A percentile compares a stretch with the other conserved stretches of the same genome.
These are phyloP conservation scores for Moniliella sp. DNA, from an alignment of 1,284 basidiomycete genomes.

Conservation along the genomic window DNA sequence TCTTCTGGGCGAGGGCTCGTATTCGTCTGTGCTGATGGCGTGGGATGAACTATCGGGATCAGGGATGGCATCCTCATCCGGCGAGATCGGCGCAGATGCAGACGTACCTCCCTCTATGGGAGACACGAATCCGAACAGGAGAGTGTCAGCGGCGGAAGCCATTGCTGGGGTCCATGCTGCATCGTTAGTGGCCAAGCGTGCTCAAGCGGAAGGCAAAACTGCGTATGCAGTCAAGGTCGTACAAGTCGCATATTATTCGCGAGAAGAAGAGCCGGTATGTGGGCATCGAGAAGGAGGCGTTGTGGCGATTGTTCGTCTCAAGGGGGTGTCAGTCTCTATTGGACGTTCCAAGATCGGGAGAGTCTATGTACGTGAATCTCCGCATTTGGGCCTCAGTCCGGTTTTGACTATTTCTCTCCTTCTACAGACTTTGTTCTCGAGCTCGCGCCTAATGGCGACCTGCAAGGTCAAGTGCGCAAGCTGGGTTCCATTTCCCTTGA, in stretches of 20 bases:
- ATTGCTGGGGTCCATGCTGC: background rate
- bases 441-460: constrained; percentile 27
- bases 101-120: too few species aligned
- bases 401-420: background rate
- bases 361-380: constrained; percentile 9
- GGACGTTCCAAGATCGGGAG: constrained; percentile 32
- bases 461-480: constrained; percentile 20
- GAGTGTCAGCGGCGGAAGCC: background rate
- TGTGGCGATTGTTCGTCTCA: constrained; percentile 25
- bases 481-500: constrained; percentile 19
- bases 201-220: constrained; percentile 4
- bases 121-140: too few species aligned
- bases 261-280: constrained; percentile 34
- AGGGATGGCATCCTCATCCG: background rate
- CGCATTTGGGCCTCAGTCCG: background rate
- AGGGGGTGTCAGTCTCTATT: constrained; percentile 26
- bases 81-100: background rate
- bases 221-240: constrained; percentile 30
- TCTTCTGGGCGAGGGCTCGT: constrained; percentile 28
- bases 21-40: constrained; percentile 29
- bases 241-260: constrained; percentile 32
- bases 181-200: constrained; percentile 6
- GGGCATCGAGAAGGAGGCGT: constrained; percentile 27
- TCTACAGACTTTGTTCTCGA: constrained; percentile 23
- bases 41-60: constrained; percentile 17